Percentiles rank a stretch among this genome's conserved stretches.
Conservation (phyloP, 768 basidiomycete species). For the Rhodocollybia butyracea region DNA sequence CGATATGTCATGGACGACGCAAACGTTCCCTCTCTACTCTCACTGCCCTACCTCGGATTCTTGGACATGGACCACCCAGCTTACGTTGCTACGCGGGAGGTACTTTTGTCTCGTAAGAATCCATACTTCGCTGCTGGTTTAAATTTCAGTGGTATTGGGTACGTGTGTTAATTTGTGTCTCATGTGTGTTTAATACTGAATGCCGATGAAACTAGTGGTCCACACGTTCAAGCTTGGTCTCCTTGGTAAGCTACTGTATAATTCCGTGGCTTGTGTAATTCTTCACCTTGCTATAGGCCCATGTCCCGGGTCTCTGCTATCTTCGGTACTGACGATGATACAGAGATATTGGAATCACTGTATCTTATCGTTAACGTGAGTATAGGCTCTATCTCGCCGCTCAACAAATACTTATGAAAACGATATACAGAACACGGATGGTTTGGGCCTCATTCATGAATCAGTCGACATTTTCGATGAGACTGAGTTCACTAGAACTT, state of each 20-base stretch:
- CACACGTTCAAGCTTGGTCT: slow-evolving; percentile 36
- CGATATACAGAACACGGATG: slow-evolving; percentile 57
- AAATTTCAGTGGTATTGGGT: slow-evolving; percentile 71
- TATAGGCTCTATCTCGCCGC: slow-evolving; percentile 4
- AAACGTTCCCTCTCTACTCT: slow-evolving; percentile 78
- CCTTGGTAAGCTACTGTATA: slow-evolving; percentile 50
- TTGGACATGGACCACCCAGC: slow-evolving; percentile 54
- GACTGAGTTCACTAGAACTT: slow-evolving; percentile 60
- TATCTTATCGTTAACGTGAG: slow-evolving; percentile 69
- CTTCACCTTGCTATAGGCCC: slow-evolving; percentile 42
- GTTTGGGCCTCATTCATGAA: slow-evolving; percentile 78
- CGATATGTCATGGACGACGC: slow-evolving; percentile 84
- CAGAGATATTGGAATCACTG: slow-evolving; percentile 59
- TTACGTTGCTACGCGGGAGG: slow-evolving; percentile 62
- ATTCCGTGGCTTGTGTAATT: neutral
- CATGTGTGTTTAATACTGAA: neutral
- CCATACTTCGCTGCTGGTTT: slow-evolving; percentile 68
- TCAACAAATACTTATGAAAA: neutral
- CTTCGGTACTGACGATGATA: slow-evolving; percentile 70
- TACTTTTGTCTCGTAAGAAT: slow-evolving; percentile 59
- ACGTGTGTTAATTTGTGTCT: slow-evolving; percentile 17
- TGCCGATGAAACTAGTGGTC: neutral
- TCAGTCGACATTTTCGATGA: slow-evolving; percentile 60
- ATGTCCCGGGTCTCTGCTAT: slow-evolving; percentile 79
- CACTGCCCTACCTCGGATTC: slow-evolving; percentile 78